Percentiles rank a stretch among this genome's conserved stretches.
Conservation (phyloP, 164 flowering plant species). For the Kalanchoe fedtschenkoi region DNA sequence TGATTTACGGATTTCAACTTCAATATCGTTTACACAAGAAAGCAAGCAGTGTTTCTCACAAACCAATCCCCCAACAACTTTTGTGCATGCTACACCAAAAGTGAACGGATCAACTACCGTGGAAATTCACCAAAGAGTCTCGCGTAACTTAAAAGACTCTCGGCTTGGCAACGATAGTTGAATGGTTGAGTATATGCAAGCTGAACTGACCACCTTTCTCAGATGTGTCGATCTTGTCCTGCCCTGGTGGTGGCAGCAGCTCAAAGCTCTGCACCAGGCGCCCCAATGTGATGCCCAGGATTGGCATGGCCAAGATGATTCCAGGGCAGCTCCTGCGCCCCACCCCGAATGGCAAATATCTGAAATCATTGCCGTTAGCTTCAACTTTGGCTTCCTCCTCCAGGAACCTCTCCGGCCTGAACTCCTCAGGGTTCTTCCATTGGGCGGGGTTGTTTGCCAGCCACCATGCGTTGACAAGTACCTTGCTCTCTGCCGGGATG, state of each 20-base stretch:
- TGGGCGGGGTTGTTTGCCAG: slow-evolving; percentile 69
- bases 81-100: background rate
- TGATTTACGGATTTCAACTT: background rate
- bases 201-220: slow-evolving; percentile 95
- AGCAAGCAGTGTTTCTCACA: background rate
- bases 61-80: background rate
- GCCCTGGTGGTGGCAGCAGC: slow-evolving; percentile 79
- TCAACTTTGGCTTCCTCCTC: slow-evolving; percentile 80
- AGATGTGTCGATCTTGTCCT: slow-evolving; percentile 48
- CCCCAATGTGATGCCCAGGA: slow-evolving; percentile 75
- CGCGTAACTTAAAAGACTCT: slow-evolving; percentile 19
- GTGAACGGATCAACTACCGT: background rate
- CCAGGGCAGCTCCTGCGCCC: slow-evolving; percentile 94
- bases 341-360: slow-evolving; percentile 77
- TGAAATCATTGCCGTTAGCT: slow-evolving; percentile 79
- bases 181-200: slow-evolving; percentile 78
- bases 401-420: slow-evolving; percentile 76
- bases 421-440: slow-evolving; percentile 78
- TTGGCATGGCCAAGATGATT: slow-evolving; percentile 76
- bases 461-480: slow-evolving; percentile 91
- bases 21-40: background rate
- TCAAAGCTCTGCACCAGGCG: slow-evolving; percentile 85
- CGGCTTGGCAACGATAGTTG: slow-evolving; percentile 79
- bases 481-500: slow-evolving; percentile 87
- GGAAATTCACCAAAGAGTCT: background rate